phyloP scores from a whole-genome alignment of 169 alveolate genomes.

The Perkinsus marinus region DNA sequence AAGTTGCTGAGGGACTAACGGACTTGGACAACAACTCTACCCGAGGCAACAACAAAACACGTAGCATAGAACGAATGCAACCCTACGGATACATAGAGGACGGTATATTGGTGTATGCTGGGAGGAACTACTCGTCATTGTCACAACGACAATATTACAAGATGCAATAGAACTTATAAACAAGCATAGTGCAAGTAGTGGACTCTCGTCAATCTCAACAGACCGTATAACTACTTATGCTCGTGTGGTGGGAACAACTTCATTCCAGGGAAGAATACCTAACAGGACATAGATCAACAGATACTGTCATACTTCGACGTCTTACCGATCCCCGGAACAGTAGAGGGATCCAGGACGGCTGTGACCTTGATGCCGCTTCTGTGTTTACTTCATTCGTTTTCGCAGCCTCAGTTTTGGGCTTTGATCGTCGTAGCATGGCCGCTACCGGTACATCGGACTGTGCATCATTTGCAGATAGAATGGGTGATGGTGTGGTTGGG shows the following conservation, averaged over 20 bases:
- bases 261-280: not conserved
- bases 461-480: not conserved
- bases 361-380: not conserved
- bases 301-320: not conserved
- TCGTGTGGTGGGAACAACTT: not conserved
- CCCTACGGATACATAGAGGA: too few relatives aligned
- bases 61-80: too few relatives aligned
- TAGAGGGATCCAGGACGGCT: not conserved
- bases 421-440: not conserved
- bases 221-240: too few relatives aligned
- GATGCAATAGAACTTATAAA: too few relatives aligned
- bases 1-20: too few relatives aligned
- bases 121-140: too few relatives aligned
- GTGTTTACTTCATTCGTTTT: not conserved
- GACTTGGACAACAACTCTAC: too few relatives aligned
- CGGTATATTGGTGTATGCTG: too few relatives aligned
- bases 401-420: not conserved
- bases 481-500: not conserved
- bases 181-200: too few relatives aligned
- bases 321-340: not conserved
- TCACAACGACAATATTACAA: too few relatives aligned
- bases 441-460: not conserved
- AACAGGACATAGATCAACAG: not conserved
- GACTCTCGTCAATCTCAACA: too few relatives aligned
- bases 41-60: too few relatives aligned